A percentile compares a stretch with the other conserved stretches of the same genome.
phyloP scores from a whole-genome alignment of 1,284 basidiomycete genomes.

The Gymnopus androsaceus region DNA sequence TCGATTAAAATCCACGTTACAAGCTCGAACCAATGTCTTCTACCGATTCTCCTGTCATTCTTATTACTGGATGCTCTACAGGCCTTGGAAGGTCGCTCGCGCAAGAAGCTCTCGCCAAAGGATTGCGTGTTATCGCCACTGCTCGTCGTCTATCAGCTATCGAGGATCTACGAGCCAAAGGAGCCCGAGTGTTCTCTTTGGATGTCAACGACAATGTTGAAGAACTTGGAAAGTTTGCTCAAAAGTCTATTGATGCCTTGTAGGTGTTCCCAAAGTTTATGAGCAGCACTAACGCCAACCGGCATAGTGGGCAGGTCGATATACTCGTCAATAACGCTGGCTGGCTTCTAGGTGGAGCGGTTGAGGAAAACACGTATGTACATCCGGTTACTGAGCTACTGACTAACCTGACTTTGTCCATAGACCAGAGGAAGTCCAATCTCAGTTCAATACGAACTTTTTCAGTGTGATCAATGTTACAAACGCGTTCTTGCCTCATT shows the following conservation, averaged over 20 bases:
- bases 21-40: too few relatives aligned
- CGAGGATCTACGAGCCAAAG: constrained; percentile 12
- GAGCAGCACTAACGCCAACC: background rate
- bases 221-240: constrained; percentile 17
- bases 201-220: constrained; percentile 7
- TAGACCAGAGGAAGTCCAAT: constrained; percentile 10
- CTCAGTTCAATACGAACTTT: constrained; percentile 25
- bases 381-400: background rate
- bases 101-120: constrained; percentile 7
- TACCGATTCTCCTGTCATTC: constrained; percentile 16
- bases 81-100: constrained; percentile 21
- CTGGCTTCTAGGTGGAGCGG: constrained; percentile 20
- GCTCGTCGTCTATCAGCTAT: constrained; percentile 11
- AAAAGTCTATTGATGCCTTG: constrained; percentile 17
- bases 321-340: constrained; percentile 25
- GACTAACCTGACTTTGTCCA: background rate
- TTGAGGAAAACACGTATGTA: constrained; percentile 20
- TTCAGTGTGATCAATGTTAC: constrained; percentile 24
- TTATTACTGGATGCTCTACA: constrained; percentile 25
- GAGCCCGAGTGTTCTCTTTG: constrained; percentile 8
- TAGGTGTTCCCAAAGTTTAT: background rate
- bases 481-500: constrained; percentile 23
- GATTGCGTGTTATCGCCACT: constrained; percentile 14
- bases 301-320: constrained; percentile 22
- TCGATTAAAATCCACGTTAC: too few relatives aligned